Base-by-base conservation (phyloP, 352 stramenopile genomes). In the Albugo candida region DNA sequence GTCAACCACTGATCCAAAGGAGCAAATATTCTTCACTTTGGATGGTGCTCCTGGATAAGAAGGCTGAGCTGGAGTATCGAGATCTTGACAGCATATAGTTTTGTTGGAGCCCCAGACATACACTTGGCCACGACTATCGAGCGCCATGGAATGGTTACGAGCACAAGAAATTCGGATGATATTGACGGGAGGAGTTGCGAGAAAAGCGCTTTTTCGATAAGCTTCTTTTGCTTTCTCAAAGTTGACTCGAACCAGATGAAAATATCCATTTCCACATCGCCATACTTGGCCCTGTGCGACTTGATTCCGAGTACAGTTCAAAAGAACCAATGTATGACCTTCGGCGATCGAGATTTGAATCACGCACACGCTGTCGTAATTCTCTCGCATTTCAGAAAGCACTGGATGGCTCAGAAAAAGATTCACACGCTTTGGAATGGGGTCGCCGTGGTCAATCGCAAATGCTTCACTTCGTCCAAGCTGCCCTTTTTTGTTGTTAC, bases 101-200 rank as follows among this genome's bases (percentile, higher is more conserved):
- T 61, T 64, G 51, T 82, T 81, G 48, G 82, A 70, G 0, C 76
- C 67, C 73, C 76, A 89, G 14, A 72, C 84, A 49, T 74, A 86
- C 0, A 89, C 76, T 1, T 61, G 63, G 14, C 76, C 76, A 19
- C 62, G 65, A 19, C 62, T 56, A 24, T 59, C 66, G n/a, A 86
- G 52, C 11, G 72, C 76, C 21, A 89, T 89, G 11, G 73, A 86
- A 42, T 89, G 73, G 36, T 84, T 81, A 36, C 67, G 69, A 12
- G 76, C 76, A 38, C 71, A 89, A 14, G 73, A 81, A 36, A 89
- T 55, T 38, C 75, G 54, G 31, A 84, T 52, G 45, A 89, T 80
- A 43, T 81, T 70, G 3, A 24, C 38, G 3, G 17, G 17, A 8
- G 17, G 17, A 39, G 63, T 53, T 27, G 19, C 36, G 17, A 41